Base-by-base conservation (phyloP, 352 stramenopile genomes). In the Phytophthora hibernalis region DNA sequence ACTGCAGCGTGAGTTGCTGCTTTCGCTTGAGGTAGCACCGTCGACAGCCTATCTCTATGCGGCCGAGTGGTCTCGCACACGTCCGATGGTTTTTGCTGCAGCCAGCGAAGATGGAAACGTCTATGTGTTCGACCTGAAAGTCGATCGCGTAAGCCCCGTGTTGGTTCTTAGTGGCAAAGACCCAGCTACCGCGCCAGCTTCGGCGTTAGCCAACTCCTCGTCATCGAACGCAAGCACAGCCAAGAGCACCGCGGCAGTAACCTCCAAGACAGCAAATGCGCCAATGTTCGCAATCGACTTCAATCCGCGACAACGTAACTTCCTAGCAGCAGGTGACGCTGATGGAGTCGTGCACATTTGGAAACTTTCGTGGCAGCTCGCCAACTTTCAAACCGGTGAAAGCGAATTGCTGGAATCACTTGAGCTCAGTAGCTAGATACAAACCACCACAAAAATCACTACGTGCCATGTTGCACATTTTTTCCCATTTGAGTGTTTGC, bases 301-400 rank as follows among this genome's bases (percentile, higher is more conserved):
- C 54, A 96, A 96, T 40, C 83, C 83, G 12, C 74, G 84, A 8
- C 89, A 95, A 55, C 81, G 89, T 31, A 94, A 95, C 51, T 94
- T 96, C 35, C n/a, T 96, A 28, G 89, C 83, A 1, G 79, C 77
- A 5, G 89, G 87, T 5, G 85, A 96, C 54, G 78, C 78, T 15
- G 52, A 54, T 1, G 87, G 89, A 12, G 63, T 79, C 1, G 81
- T 93, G 12, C 80, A 94, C 55, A 85, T 96, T 24, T 95, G 89
- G 85, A 95, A 96, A 40, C 70, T 97, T 6, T 82, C 79, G 33
- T 97, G 83, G 85, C 77, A 89, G 28, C 79, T 97, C 7, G 82
- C 85, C 2, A 96, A 92, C 38, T 77, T 93, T 21, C 85, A 95
- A 61, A 76, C 84, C 2, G 82, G 75, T 8, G 87, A 96, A 74